Conservation (phyloP, 805 yeast species). For the Nakazawaea laoshanensis region DNA sequence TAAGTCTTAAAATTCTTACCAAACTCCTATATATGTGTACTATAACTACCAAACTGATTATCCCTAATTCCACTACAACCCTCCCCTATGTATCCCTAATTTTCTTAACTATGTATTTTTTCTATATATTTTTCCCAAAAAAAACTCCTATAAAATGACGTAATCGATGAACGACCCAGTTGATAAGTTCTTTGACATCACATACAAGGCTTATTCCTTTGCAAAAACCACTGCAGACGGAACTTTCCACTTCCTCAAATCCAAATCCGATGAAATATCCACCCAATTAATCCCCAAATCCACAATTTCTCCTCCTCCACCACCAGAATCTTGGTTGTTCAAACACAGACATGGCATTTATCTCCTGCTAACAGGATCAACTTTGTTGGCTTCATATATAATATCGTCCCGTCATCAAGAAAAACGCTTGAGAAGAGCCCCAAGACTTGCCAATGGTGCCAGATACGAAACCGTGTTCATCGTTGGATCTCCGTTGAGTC, state of each 20-base stretch:
- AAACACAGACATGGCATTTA: neutral
- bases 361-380: slow-evolving; percentile 3
- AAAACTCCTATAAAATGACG: too few species aligned
- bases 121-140: too few species aligned
- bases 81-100: too few species aligned
- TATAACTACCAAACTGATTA: too few species aligned
- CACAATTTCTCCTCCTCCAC: too few species aligned
- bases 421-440: slow-evolving; percentile 39
- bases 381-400: neutral
- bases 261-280: slow-evolving; percentile 2
- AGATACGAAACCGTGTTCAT: slow-evolving; percentile 68
- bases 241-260: slow-evolving; percentile 1
- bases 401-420: neutral
- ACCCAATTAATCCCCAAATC: too few species aligned
- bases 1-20: too few species aligned
- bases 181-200: slow-evolving; percentile 9
- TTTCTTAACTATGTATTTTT: too few species aligned
- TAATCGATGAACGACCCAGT: slow-evolving; percentile 11
- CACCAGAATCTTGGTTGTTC: too few species aligned
- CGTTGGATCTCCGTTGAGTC: slow-evolving; percentile 72
- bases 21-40: too few species aligned
- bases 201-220: slow-evolving; percentile 3
- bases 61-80: too few species aligned
- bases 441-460: slow-evolving; percentile 58
- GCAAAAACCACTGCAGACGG: neutral